phyloP scores from a whole-genome alignment of 2,329 filamentous ascomycete genomes.

The Exophiala phaeomuriformis region DNA sequence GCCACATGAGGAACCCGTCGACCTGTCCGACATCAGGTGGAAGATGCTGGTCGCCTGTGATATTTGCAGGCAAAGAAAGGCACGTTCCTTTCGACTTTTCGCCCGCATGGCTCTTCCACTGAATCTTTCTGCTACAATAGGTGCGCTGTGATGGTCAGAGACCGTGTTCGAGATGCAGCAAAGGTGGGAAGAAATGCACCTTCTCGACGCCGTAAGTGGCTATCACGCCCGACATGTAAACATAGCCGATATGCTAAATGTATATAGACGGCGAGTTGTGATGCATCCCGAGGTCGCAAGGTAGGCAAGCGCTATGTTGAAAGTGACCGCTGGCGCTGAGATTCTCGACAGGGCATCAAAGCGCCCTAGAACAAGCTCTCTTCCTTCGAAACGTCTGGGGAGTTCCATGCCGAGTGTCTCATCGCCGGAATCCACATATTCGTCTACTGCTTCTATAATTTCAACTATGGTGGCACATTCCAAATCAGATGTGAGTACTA shows the following conservation, averaged over 20 bases:
- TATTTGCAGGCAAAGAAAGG: slow-evolving; percentile 8
- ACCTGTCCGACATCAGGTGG: slow-evolving; percentile 11
- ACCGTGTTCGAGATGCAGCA: slow-evolving; percentile 11
- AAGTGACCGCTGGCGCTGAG: background rate
- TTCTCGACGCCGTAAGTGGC: slow-evolving; percentile 7
- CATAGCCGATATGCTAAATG: background rate
- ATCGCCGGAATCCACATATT: background rate
- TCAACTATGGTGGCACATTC: background rate
- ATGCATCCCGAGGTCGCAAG: slow-evolving; percentile 5
- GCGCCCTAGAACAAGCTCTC: slow-evolving; percentile 2
- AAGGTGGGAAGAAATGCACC: slow-evolving; percentile 11
- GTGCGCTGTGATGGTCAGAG: slow-evolving; percentile 8
- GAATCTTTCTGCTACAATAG: background rate
- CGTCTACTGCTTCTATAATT: background rate
- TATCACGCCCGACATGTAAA: background rate
- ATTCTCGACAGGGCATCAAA: background rate
- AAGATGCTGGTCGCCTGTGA: slow-evolving; percentile 12
- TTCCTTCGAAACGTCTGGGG: background rate
- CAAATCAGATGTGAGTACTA: background rate
- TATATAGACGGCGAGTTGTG: slow-evolving; percentile 2
- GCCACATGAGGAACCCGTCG: slow-evolving; percentile 1
- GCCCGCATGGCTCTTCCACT: background rate
- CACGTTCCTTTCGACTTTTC: background rate
- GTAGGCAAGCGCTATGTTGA: background rate
- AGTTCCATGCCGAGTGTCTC: background rate